Conservation (phyloP, 78 protist species). For the Dictyostelium intermedium region DNA sequence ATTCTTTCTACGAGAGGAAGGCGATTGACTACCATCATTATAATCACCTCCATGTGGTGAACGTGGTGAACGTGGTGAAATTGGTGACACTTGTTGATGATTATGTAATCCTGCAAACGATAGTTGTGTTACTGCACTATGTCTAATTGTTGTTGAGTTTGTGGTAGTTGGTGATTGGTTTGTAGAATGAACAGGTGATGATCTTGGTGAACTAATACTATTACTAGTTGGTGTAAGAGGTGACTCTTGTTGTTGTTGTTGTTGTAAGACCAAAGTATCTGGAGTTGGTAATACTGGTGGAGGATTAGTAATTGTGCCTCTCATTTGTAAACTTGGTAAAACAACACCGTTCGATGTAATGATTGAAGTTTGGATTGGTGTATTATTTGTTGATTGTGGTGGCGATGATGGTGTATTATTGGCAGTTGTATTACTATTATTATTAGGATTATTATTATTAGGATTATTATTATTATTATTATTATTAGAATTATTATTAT, state of each 20-base stretch:
- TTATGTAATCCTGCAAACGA: neutral
- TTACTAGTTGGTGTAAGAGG: neutral
- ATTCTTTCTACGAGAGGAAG: neutral
- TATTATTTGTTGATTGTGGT: neutral
- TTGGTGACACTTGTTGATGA: neutral
- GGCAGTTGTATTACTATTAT: neutral
- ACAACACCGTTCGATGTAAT: neutral
- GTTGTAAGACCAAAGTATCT: neutral
- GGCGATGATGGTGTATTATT: neutral
- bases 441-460: neutral
- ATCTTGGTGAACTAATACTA: neutral
- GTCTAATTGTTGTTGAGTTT: neutral
- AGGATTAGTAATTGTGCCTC: neutral
- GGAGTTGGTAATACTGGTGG: neutral
- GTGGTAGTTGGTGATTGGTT: neutral
- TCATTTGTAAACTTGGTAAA: neutral
- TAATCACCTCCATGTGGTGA: neutral
- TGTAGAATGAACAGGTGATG: slow-evolving; percentile 1
- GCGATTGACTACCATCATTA: slow-evolving; percentile 6
- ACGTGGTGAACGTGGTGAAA: neutral
- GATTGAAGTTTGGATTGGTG: neutral
- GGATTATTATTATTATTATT: neutral
- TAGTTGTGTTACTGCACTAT: neutral
- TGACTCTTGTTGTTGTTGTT: neutral
- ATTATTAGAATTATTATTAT: neutral